phyloP scores from a whole-genome alignment of 371 early-diverging fungal species.

The Vairimorpha apis region DNA sequence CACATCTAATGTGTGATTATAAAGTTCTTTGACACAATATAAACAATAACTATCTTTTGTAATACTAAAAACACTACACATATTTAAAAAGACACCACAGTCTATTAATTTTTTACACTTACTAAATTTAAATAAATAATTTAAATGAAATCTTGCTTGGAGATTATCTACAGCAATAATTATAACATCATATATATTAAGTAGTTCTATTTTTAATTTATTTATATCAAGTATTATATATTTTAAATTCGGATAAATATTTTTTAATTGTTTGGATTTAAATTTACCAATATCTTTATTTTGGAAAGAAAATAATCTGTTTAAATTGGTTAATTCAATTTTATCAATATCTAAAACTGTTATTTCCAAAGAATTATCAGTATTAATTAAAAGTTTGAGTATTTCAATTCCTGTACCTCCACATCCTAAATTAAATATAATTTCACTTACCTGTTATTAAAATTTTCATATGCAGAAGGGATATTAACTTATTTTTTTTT shows the following conservation, averaged over 20 bases:
- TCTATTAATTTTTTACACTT: conserved; percentile 45
- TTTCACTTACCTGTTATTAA: conserved; percentile 48
- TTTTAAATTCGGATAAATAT: conserved; percentile 1
- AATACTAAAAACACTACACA: conserved; percentile 44
- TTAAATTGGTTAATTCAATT: conserved; percentile 70
- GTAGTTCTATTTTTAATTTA: background rate
- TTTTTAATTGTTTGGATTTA: conserved; percentile 36
- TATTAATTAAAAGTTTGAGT: conserved; percentile 33
- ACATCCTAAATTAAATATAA: conserved; percentile 41
- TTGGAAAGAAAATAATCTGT: conserved; percentile 71
- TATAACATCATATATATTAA: conserved; percentile 45
- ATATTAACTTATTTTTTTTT: background rate
- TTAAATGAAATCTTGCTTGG: conserved; percentile 51
- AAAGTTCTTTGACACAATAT: conserved; percentile 55
- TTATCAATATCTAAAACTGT: conserved; percentile 73
- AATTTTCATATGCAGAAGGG: conserved; percentile 15
- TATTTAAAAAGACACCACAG: conserved; percentile 45
- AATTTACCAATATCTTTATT: conserved; percentile 45
- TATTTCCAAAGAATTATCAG: conserved; percentile 56
- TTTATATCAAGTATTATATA: conserved; percentile 20
- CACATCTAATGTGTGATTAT: conserved; percentile 24
- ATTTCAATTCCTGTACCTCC: conserved; percentile 56
- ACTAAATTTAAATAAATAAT: conserved; percentile 43
- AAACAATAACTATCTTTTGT: conserved; percentile 40
- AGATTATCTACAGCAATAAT: conserved; percentile 53